Conservation (phyloP, 2,329 filamentous ascomycete genomes). For the Ascochyta pisi region DNA sequence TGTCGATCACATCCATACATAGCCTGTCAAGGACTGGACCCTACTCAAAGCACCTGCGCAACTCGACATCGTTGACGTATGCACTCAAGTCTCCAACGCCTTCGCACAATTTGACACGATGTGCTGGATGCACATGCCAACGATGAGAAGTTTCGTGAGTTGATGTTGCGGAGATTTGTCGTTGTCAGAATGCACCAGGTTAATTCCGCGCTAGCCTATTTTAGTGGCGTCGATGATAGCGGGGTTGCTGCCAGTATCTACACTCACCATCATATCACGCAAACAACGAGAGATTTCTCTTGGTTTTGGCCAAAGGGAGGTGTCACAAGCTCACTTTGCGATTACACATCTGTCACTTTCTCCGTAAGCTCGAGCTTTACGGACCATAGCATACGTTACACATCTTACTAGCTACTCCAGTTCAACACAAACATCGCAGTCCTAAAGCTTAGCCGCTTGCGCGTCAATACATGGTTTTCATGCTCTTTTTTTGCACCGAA, state of each 20-base stretch:
- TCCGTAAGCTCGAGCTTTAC: too few species aligned
- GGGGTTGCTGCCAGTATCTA: too few species aligned
- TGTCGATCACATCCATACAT: conserved; percentile 9
- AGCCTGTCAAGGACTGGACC: background rate
- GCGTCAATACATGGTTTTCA: too few species aligned
- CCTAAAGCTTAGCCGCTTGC: too few species aligned
- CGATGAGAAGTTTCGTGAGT: background rate
- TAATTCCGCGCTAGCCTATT: background rate
- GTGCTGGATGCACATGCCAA: background rate
- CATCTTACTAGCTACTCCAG: too few species aligned
- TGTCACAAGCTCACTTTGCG: too few species aligned
- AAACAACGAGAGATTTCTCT: background rate
- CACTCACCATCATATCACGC: background rate
- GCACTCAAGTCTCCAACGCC: background rate
- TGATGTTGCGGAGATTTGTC: conserved; percentile 1
- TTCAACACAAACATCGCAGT: too few species aligned
- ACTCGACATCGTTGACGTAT: background rate
- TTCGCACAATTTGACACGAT: background rate
- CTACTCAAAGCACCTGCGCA: background rate
- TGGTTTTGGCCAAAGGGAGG: too few species aligned
- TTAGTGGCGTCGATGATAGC: conserved; percentile 4
- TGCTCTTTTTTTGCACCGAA: too few species aligned
- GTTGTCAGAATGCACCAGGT: background rate
- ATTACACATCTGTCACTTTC: too few species aligned
- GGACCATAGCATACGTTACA: too few species aligned